Conservation (phyloP, 768 basidiomycete species). For the Leccinum incarnatum region DNA sequence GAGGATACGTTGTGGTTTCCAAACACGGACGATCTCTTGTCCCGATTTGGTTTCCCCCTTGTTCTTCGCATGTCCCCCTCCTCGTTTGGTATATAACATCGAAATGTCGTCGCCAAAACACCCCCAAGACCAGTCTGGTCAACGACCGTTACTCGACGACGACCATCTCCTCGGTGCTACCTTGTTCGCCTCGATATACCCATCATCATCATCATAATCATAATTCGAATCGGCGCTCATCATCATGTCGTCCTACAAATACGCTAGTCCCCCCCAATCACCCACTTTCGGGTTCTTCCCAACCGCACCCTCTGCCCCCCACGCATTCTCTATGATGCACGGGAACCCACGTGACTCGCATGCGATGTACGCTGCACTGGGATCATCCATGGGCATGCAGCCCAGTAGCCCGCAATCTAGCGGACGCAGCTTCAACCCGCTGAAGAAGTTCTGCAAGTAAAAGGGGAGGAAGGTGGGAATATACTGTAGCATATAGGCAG, state of each 20-base stretch:
- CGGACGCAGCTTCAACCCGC: constrained; percentile 25
- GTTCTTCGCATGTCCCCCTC: constrained; percentile 16
- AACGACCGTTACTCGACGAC: constrained; percentile 10
- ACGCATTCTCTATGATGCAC: constrained; percentile 55
- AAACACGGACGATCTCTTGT: constrained; percentile 19
- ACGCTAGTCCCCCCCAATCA: constrained; percentile 45
- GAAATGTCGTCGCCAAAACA: constrained; percentile 1
- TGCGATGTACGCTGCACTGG: constrained; percentile 54
- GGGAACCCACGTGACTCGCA: constrained; percentile 61
- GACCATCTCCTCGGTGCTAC: constrained; percentile 4
- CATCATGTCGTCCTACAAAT: constrained; percentile 41
- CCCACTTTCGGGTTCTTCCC: constrained; percentile 64
- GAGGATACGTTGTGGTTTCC: constrained; percentile 9
- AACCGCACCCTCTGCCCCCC: constrained; percentile 48
- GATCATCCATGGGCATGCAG: constrained; percentile 28
- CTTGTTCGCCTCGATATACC: constrained; percentile 9
- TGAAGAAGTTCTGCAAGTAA: constrained; percentile 38
- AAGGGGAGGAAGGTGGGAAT: not conserved
- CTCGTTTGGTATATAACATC: constrained; percentile 26
- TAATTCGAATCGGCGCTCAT: too few species aligned
- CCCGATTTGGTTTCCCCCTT: constrained; percentile 26
- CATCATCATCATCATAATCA: not conserved
- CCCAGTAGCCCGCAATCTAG: constrained; percentile 23
- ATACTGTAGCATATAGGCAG: too few species aligned
- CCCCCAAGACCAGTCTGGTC: constrained; percentile 8